Percentiles rank a stretch among this genome's conserved stretches.
These are phyloP conservation scores for Stephania yunnanensis DNA, from an alignment of 164 flowering plant genomes.

Conservation along the genomic window DNA sequence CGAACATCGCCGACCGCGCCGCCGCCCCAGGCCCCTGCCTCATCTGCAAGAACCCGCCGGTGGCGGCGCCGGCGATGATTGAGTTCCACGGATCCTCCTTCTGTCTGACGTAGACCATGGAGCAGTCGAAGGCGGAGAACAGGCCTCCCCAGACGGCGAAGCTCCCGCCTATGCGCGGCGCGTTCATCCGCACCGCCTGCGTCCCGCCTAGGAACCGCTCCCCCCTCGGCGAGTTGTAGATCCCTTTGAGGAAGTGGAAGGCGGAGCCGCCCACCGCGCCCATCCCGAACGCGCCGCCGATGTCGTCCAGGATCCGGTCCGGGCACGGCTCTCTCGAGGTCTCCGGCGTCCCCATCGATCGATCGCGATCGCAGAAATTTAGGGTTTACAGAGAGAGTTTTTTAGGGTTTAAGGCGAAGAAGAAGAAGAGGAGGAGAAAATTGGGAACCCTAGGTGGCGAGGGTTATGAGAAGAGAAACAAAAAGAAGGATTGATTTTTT, in stretches of 20 bases:
- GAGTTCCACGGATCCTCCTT: constrained; percentile 99
- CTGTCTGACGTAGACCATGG: constrained; percentile 76
- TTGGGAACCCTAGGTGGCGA: too few relatives aligned
- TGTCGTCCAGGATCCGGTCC: constrained; percentile 77
- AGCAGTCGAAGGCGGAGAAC: constrained; percentile 75
- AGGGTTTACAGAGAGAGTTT: not conserved
- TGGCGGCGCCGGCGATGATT: constrained; percentile 84
- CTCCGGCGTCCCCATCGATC: constrained; percentile 68
- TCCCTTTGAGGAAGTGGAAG: constrained; percentile 73
- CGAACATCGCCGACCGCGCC: constrained; percentile 53
- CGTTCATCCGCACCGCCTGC: constrained; percentile 80
- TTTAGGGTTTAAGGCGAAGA: too few relatives aligned
- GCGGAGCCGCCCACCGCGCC: constrained; percentile 90
- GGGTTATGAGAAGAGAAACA: too few relatives aligned
- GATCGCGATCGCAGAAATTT: not conserved
- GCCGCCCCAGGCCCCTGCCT: constrained; percentile 68
- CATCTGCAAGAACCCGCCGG: constrained; percentile 85
- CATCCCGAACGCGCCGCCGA: constrained; percentile 92
- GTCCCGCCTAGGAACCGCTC: constrained; percentile 59
- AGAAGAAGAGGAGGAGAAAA: too few relatives aligned
- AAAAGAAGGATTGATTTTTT: too few relatives aligned
- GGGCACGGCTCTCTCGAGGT: constrained; percentile 87
- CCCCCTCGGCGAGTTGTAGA: constrained; percentile 70
- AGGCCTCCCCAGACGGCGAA: constrained; percentile 95
- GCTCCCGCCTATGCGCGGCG: constrained; percentile 79